These are phyloP conservation scores for Trifolium pratense DNA, from an alignment of 306 rosid species.

Conservation along the genomic window DNA sequence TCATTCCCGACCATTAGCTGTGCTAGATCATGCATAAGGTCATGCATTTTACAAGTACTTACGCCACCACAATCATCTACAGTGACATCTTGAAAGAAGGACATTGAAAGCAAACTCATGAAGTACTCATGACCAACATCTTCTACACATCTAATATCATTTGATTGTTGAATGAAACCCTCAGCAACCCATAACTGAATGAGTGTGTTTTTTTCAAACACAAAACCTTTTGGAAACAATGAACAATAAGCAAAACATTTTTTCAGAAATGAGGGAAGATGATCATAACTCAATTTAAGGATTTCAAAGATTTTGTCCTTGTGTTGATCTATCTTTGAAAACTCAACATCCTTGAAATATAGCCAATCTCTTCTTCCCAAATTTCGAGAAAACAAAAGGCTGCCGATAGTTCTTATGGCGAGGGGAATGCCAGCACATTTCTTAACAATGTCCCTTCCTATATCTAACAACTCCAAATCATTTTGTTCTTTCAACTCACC, in stretches of 20 bases:
- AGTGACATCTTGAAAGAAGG: constrained; percentile 40
- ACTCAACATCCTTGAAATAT: constrained; percentile 43
- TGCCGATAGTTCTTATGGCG: constrained; percentile 39
- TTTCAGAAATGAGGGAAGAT: constrained; percentile 50
- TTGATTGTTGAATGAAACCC: constrained; percentile 43
- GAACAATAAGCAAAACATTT: constrained; percentile 50
- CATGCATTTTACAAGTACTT: constrained; percentile 42
- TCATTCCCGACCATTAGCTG: constrained; percentile 6
- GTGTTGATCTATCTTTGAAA: constrained; percentile 34
- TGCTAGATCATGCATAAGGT: constrained; percentile 53
- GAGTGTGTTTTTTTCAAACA: constrained; percentile 26
- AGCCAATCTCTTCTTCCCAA: constrained; percentile 44
- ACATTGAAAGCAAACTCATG: constrained; percentile 38
- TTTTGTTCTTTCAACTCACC: constrained; percentile 11
- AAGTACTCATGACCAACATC: constrained; percentile 51
- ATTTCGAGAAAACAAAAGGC: constrained; percentile 42
- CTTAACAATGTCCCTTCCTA: constrained; percentile 37
- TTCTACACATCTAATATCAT: constrained; percentile 36
- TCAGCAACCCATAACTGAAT: constrained; percentile 52
- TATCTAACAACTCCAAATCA: neutral
- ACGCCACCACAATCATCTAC: neutral
- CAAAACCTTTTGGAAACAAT: constrained; percentile 46
- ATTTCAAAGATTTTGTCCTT: constrained; percentile 36
- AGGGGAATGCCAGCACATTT: constrained; percentile 48
- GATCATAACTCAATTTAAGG: constrained; percentile 46